Conservation (phyloP, 495 filamentous ascomycete species). For the Stereocaulon alpinum region DNA sequence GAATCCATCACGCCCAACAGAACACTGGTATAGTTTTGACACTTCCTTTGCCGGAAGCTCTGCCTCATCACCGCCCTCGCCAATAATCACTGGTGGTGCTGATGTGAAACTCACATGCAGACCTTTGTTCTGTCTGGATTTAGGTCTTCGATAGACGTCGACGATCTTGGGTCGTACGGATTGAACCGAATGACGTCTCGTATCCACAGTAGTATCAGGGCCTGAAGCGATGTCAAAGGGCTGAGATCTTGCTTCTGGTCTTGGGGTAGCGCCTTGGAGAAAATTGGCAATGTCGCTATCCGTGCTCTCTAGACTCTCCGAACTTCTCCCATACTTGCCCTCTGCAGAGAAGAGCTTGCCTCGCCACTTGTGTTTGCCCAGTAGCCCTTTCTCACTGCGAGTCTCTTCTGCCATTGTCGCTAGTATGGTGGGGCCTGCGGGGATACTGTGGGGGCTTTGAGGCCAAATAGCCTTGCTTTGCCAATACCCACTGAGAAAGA, state of each 20-base stretch:
- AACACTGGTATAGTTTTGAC: slow-evolving; percentile 38
- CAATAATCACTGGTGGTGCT: slow-evolving; percentile 63
- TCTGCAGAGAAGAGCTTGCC: slow-evolving; percentile 41
- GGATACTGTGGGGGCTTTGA: not conserved
- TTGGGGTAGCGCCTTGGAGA: slow-evolving; percentile 22
- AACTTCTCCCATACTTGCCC: slow-evolving; percentile 23
- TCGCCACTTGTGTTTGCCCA: slow-evolving; percentile 36
- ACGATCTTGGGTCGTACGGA: slow-evolving; percentile 17
- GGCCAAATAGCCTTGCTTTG: not conserved
- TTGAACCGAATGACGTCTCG: slow-evolving; percentile 26
- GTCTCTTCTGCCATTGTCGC: slow-evolving; percentile 11
- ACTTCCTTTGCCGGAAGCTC: slow-evolving; percentile 60
- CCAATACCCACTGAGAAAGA: not conserved
- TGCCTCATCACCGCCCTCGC: slow-evolving; percentile 77
- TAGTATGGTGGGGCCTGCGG: slow-evolving; percentile 6
- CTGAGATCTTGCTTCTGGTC: slow-evolving; percentile 19
- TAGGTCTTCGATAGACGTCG: slow-evolving; percentile 22
- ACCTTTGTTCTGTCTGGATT: slow-evolving; percentile 44
- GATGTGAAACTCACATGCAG: slow-evolving; percentile 62
- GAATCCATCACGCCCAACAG: not conserved
- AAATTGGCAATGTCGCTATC: slow-evolving; percentile 41
- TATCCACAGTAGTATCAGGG: not conserved
- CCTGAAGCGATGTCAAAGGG: slow-evolving; percentile 17
- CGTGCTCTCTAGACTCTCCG: slow-evolving; percentile 20
- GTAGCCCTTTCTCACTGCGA: slow-evolving; percentile 29